Percentiles rank a stretch among this genome's conserved stretches.
phyloP scores from a whole-genome alignment of 352 stramenopile species.

The Globisporangium splendens region DNA sequence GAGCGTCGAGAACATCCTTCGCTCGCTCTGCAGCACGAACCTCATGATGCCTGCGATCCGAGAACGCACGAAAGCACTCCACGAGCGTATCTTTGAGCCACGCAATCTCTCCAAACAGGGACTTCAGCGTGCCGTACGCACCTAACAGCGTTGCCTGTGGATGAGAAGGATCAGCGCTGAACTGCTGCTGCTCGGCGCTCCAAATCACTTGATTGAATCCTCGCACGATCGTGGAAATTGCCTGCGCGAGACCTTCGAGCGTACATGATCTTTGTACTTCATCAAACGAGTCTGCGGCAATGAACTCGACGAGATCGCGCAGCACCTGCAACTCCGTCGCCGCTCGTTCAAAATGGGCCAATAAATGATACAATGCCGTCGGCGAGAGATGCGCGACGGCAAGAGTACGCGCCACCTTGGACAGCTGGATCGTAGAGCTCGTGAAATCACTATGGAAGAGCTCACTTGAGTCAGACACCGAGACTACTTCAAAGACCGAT shows the following conservation, averaged over 20 bases:
- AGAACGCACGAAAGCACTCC: constrained; percentile 28
- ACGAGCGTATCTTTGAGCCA: constrained; percentile 37
- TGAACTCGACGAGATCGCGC: constrained; percentile 24
- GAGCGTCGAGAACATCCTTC: constrained; percentile 33
- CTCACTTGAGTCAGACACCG: background rate
- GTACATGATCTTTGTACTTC: constrained; percentile 22
- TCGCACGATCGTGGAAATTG: constrained; percentile 28
- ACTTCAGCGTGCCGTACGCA: constrained; percentile 34
- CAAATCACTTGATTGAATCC: constrained; percentile 22
- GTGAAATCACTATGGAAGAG: constrained; percentile 37
- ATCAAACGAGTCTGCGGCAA: constrained; percentile 6
- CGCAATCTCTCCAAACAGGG: constrained; percentile 37
- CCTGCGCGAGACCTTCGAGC: constrained; percentile 49
- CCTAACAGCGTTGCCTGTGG: constrained; percentile 41
- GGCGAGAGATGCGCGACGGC: constrained; percentile 53
- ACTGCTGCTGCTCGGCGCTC: constrained; percentile 2
- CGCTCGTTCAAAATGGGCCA: constrained; percentile 26
- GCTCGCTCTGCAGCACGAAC: constrained; percentile 34
- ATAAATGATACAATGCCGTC: constrained; percentile 24
- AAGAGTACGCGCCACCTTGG: constrained; percentile 18
- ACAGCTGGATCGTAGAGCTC: constrained; percentile 21
- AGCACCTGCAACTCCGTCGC: constrained; percentile 54
- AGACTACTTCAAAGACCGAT: constrained; percentile 42
- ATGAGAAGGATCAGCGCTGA: no score
- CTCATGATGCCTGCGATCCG: constrained; percentile 17